Conservation (phyloP, 1,139 yeast genomes). For the Candida sp. region DNA sequence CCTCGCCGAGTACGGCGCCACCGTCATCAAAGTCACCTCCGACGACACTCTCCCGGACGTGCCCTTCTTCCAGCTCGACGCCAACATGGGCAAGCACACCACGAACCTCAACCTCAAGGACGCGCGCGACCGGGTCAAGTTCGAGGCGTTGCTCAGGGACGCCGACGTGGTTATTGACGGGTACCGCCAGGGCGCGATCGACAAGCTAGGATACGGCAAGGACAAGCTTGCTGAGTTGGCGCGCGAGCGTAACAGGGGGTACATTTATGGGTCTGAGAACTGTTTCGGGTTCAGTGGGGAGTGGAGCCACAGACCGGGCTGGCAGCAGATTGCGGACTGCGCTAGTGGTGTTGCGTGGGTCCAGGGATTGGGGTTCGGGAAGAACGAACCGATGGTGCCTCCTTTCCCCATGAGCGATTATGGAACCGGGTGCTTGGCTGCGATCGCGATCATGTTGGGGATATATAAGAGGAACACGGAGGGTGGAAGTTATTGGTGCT, state of each 20-base stretch:
- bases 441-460: constrained; percentile 30
- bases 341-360: constrained; percentile 34
- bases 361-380: constrained; percentile 32
- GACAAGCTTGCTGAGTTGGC: constrained; percentile 23
- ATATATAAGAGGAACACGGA: constrained; percentile 25
- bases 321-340: constrained; percentile 41
- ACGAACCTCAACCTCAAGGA: constrained; percentile 29
- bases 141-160: constrained; percentile 27
- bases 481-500: constrained; percentile 36
- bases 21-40: constrained; percentile 31
- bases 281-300: constrained; percentile 35
- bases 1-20: constrained; percentile 35
- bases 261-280: constrained; percentile 33
- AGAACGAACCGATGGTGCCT: constrained; percentile 34
- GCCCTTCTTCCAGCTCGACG: constrained; percentile 35
- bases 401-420: constrained; percentile 40
- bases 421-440: constrained; percentile 37
- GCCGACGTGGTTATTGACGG: constrained; percentile 35
- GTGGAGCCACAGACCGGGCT: constrained; percentile 33
- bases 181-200: constrained; percentile 30
- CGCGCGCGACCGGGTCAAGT: constrained; percentile 22
- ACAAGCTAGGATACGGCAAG: constrained; percentile 32
- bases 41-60: constrained; percentile 28
- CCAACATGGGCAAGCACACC: constrained; percentile 35
- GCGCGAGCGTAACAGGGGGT: constrained; percentile 29